phyloP scores from a whole-genome alignment of 331 rosid genomes.

The Dryas integrifolia region DNA sequence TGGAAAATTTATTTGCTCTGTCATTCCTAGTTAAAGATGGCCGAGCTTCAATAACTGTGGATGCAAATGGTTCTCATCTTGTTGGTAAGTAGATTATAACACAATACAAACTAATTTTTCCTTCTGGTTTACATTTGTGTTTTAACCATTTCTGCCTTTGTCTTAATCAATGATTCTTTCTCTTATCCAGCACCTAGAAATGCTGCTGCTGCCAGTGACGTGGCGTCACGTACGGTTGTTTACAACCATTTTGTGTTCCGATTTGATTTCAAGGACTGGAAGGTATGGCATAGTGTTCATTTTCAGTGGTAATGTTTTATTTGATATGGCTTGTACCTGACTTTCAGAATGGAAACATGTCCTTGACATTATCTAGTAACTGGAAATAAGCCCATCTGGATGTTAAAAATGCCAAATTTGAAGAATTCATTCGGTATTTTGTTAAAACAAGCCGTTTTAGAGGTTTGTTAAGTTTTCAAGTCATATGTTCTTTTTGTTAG shows the following conservation, averaged over 20 bases:
- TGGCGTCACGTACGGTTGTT: conserved; percentile 44
- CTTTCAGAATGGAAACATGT: background rate
- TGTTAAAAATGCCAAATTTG: background rate
- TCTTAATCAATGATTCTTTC: background rate
- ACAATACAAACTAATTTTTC: background rate
- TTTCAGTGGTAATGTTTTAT: background rate
- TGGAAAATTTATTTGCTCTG: conserved; percentile 75
- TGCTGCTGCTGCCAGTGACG: conserved; percentile 51
- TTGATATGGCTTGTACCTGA: background rate
- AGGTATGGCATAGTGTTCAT: conserved; percentile 40
- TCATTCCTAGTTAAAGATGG: conserved; percentile 88
- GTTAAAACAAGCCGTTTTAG: background rate
- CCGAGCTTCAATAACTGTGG: conserved; percentile 60
- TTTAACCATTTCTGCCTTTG: background rate
- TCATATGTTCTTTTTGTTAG: background rate
- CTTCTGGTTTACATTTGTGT: background rate
- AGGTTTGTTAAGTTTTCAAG: background rate
- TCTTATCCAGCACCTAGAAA: conserved; percentile 62
- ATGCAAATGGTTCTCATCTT: conserved; percentile 47
- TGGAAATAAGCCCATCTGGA: background rate
- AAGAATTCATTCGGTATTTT: background rate
- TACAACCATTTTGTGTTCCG: conserved; percentile 71
- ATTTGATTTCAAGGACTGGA: conserved; percentile 74
- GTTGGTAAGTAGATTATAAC: conserved; percentile 55
- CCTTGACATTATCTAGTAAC: too few species aligned